Conservation (phyloP, 352 stramenopile species). For the Aphanomyces euteiches region DNA sequence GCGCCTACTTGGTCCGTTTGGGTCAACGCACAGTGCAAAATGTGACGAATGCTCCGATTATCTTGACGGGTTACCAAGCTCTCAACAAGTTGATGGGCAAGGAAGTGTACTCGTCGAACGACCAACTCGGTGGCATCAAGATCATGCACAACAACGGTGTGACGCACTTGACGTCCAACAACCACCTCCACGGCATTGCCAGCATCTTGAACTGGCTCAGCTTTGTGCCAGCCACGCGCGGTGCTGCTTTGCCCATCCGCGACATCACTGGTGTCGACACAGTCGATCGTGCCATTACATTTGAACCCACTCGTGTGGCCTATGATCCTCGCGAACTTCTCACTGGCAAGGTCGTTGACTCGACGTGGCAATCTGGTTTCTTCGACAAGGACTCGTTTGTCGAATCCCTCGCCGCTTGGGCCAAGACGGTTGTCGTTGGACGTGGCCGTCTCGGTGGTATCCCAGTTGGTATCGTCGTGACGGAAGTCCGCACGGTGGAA, state of each 20-base stretch:
- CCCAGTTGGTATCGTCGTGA: conserved; percentile 97
- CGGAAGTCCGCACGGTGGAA: conserved; percentile 97
- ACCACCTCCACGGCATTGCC: conserved; percentile 95
- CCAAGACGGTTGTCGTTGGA: conserved; percentile 98
- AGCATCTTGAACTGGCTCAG: conserved; percentile 98
- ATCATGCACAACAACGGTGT: conserved; percentile 99
- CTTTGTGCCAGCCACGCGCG: conserved; percentile 94
- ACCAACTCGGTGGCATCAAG: conserved; percentile 98
- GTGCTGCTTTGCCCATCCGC: conserved; percentile 76
- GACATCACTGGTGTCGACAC: conserved; percentile 79
- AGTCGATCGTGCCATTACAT: conserved; percentile 88
- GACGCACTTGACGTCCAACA: conserved; percentile 94
- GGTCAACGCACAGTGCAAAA: conserved; percentile 99
- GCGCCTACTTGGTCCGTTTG: conserved; percentile 98
- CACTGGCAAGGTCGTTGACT: conserved; percentile 70
- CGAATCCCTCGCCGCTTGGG: conserved; percentile 98
- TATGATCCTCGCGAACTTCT: conserved; percentile 96
- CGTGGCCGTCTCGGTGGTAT: conserved; percentile 97
- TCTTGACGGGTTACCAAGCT: conserved; percentile 99
- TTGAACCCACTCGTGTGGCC: conserved; percentile 89
- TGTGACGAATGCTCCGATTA: conserved; percentile 95
- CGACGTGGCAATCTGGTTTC: conserved; percentile 89
- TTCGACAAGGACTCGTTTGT: conserved; percentile 99
- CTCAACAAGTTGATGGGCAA: conserved; percentile 99
- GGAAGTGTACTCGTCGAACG: conserved; percentile 99